Evolutionary conservation across 2,329 filamentous ascomycete genomes (phyloP).

Genomic region (Xylaria sp.): DNA sequence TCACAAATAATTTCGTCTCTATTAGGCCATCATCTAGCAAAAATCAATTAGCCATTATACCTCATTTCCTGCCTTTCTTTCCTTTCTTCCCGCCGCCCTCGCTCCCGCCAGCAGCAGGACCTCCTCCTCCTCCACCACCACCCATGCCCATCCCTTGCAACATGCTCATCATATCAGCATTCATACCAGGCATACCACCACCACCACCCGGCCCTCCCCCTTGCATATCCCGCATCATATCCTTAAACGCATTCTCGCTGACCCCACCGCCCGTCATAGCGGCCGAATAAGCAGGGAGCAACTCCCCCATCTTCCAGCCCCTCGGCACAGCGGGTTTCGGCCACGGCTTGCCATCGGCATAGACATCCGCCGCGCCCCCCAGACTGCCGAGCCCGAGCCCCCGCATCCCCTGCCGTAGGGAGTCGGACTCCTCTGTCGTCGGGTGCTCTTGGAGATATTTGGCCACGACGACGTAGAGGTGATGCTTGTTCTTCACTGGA

Average conservation of each 20-base stretch:
- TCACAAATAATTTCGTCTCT: background rate
- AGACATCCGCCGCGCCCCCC: constrained; percentile 72
- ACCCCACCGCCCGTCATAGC: constrained; percentile 94
- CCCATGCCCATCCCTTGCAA: constrained; percentile 41
- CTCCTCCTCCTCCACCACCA: constrained; percentile 42
- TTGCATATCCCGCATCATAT: constrained; percentile 96
- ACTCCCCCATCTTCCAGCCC: constrained; percentile 89
- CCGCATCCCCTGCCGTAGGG: constrained; percentile 63
- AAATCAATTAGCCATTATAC: constrained; percentile 8
- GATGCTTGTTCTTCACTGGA: constrained; percentile 80
- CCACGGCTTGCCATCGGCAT: constrained; percentile 73
- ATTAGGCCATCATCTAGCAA: background rate
- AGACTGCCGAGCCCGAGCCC: constrained; percentile 65
- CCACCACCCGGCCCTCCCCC: constrained; percentile 59
- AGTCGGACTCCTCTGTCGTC: constrained; percentile 74
- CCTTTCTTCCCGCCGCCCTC: constrained; percentile 57
- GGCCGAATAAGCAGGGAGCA: constrained; percentile 87
- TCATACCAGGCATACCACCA: constrained; percentile 45
- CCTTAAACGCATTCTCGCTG: constrained; percentile 92
- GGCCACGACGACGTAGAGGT: constrained; percentile 85
- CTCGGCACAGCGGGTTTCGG: constrained; percentile 80
- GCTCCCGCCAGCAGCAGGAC: constrained; percentile 41
- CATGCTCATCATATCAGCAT: constrained; percentile 48
- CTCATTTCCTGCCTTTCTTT: constrained; percentile 59
- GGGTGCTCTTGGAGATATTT: constrained; percentile 81